Base-by-base conservation (phyloP, 1,139 yeast species). In the Candida tropicalis region DNA sequence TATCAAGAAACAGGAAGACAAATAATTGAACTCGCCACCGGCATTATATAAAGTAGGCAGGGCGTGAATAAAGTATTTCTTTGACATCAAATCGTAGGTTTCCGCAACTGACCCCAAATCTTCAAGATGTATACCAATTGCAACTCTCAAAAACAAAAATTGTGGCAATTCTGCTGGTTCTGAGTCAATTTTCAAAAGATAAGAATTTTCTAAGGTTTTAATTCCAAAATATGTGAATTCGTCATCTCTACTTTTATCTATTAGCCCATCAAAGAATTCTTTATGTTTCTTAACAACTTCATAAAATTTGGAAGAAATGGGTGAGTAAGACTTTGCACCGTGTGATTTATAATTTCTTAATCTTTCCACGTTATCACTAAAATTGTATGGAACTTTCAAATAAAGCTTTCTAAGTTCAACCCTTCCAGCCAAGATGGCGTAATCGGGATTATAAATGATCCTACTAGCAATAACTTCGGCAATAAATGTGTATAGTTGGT, bases 11-110 rank as follows among this genome's bases (percentile, higher is more conserved):
- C 84, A 79, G 5, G 82, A 77, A 9, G 83, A 78, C 53, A 78
- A 61, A 48, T 62, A 70, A 11, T 75, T 73, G 39, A 61, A 63
- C n/a, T 69, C 66, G 6, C 80, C 72, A 16, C 82, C 82, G 1
- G 82, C 73, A 49, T 75, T 77, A 59, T 76, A 78, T 44, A 77
- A 61, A 0, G 83, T 78, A 3, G 83, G 83, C 4, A 80, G 74
- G 2, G 81, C 82, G 56, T 77, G 82, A 35, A 77, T 75, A 55
- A 77, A 75, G 53, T 68, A 75, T 50, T 70, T 72, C 47, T 62
- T 61, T 0, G 82, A 76, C 82, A 78, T 77, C 49, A 75, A 54
- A 39, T 73, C 62, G 55, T 78, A 78, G 0, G 82, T 74, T 53
- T 77, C 80, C 4, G 68, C 49, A 3, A 71, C 80, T 4, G 60